phyloP scores from a whole-genome alignment of 306 rosid species.

The Macrotyloma uniflorum region DNA sequence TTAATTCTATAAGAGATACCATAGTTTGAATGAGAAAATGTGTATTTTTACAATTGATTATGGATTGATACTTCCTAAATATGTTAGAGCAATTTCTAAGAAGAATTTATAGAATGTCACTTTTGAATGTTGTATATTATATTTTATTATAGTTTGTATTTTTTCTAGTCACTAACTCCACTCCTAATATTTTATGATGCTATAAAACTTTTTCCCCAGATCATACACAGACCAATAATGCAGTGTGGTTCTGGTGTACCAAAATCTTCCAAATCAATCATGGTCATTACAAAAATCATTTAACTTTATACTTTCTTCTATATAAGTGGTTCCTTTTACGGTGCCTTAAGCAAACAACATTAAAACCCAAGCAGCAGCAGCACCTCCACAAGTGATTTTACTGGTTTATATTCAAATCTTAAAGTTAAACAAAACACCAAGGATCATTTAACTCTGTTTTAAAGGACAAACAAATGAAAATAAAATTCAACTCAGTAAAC shows the following conservation, averaged over 20 bases:
- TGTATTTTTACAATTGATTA: too few relatives aligned
- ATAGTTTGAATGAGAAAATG: too few relatives aligned
- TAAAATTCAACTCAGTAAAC: too few relatives aligned
- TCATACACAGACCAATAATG: neutral
- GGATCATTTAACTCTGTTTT: neutral
- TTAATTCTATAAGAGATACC: too few relatives aligned
- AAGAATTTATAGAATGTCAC: neutral
- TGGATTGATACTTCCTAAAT: too few relatives aligned
- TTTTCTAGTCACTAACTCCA: neutral
- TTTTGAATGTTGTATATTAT: neutral
- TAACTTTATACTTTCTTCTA: neutral
- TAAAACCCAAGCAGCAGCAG: neutral
- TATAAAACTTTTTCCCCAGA: neutral
- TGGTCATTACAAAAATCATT: slow-evolving; percentile 33
- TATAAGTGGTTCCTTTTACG: neutral
- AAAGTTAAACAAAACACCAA: neutral
- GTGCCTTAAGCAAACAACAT: neutral
- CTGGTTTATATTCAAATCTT: neutral
- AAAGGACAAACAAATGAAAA: neutral
- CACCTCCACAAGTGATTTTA: neutral
- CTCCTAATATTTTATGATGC: neutral
- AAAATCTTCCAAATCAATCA: neutral
- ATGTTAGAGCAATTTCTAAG: too few relatives aligned
- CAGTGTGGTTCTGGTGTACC: neutral
- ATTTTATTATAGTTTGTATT: neutral